Percentiles rank a stretch among this genome's conserved stretches.
Conservation (phyloP, 2,329 filamentous ascomycete genomes). For the Daldinia eschscholtzii region DNA sequence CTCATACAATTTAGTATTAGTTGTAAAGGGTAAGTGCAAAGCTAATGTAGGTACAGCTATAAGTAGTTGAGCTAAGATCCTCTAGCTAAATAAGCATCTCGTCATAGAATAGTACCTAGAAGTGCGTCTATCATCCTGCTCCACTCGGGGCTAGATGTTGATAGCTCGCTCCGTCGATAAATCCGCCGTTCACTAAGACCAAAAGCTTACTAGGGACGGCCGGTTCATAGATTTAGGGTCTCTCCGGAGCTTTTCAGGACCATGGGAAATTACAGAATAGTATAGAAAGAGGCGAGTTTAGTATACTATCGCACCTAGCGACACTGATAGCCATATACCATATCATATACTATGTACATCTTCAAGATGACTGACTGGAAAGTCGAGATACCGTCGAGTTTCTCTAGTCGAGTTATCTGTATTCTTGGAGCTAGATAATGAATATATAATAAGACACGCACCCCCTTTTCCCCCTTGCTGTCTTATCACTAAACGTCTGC, state of each 20-base stretch:
- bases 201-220: background rate
- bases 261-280: background rate
- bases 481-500: too few species aligned
- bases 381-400: background rate
- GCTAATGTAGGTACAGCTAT: background rate
- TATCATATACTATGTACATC: background rate
- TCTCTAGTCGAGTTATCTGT: background rate
- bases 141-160: background rate
- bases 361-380: background rate
- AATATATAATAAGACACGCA: background rate
- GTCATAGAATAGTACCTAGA: slow-evolving; percentile 7
- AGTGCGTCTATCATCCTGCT: background rate
- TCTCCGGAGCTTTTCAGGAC: background rate
- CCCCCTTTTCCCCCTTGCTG: background rate
- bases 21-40: background rate
- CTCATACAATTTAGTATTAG: background rate
- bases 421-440: background rate
- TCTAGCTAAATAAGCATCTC: background rate
- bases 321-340: background rate
- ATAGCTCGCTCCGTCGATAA: background rate
- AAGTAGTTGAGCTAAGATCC: background rate
- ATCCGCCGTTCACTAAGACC: background rate
- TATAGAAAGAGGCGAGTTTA: background rate
- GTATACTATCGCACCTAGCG: background rate
- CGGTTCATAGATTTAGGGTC: background rate